These are phyloP conservation scores for Corynascus novoguineensis DNA, from an alignment of 495 filamentous ascomycete genomes.

Conservation along the genomic window DNA sequence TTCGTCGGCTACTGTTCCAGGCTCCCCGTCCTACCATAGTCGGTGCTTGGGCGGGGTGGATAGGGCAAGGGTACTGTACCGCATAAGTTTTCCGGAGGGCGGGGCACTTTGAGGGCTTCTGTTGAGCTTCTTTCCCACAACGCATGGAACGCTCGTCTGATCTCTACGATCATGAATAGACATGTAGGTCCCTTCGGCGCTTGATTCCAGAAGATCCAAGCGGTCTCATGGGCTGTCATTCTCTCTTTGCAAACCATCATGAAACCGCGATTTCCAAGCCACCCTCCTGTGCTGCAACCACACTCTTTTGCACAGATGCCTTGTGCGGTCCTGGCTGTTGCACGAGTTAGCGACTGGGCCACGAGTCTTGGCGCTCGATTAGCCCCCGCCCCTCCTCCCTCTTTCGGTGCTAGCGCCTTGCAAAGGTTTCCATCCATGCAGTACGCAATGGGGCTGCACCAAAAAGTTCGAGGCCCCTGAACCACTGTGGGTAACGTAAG, in stretches of 20 bases:
- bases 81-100: slow-evolving; percentile 1
- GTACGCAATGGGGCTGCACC: neutral
- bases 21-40: too few relatives aligned
- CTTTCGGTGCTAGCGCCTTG: neutral
- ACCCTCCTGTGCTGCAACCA: neutral
- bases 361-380: slow-evolving; percentile 1
- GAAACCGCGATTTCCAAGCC: neutral
- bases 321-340: slow-evolving; percentile 12
- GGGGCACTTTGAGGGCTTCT: neutral
- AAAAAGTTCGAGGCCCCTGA: neutral
- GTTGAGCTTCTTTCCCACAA: neutral
- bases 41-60: slow-evolving; percentile 15
- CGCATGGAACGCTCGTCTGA: slow-evolving; percentile 3
- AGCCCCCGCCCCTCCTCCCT: neutral
- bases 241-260: neutral
- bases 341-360: neutral
- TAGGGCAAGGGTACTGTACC: slow-evolving; percentile 10
- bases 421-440: too few relatives aligned
- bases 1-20: slow-evolving; percentile 17
- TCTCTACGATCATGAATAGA: neutral
- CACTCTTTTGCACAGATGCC: slow-evolving; percentile 5
- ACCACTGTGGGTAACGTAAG: neutral
- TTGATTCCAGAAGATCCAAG: neutral
- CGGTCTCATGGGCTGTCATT: neutral
- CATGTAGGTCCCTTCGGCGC: neutral